Conservation (phyloP, 176 grass and related monocot species). For the Thinopyrum elongatum region DNA sequence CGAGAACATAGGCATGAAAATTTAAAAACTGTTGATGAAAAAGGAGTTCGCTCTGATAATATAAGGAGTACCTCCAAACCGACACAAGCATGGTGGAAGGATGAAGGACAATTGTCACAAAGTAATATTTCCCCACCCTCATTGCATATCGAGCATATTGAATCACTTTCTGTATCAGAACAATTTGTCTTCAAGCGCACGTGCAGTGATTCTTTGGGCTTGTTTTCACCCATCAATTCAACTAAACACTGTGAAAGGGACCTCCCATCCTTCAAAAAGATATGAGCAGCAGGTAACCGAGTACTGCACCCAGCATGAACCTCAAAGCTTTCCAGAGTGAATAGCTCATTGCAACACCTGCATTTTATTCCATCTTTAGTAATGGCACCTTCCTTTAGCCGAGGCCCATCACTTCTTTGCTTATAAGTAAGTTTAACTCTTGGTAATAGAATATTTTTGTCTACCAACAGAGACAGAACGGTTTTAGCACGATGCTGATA, state of each 20-base stretch:
- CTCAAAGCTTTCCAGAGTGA: conserved; percentile 59
- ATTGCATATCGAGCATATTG: conserved; percentile 67
- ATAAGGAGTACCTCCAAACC: conserved; percentile 53
- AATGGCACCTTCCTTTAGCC: conserved; percentile 53
- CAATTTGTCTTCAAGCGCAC: conserved; percentile 47
- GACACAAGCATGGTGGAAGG: conserved; percentile 70
- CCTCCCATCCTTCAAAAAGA: conserved; percentile 74
- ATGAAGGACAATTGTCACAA: conserved; percentile 69
- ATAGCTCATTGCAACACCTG: conserved; percentile 57
- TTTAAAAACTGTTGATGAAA: conserved; percentile 1
- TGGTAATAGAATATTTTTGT: conserved; percentile 60
- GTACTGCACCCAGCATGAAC: conserved; percentile 51
- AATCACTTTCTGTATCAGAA: conserved; percentile 55
- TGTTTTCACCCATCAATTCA: conserved; percentile 50
- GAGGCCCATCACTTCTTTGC: conserved; percentile 22
- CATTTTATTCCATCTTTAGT: conserved; percentile 63
- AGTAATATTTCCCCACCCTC: conserved; percentile 59
- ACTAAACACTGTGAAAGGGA: conserved; percentile 66
- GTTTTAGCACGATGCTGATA: conserved; percentile 43
- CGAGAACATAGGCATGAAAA: background rate
- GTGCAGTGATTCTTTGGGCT: conserved; percentile 23
- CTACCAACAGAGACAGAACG: conserved; percentile 53
- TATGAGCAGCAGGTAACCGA: conserved; percentile 41
- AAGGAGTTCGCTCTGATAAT: background rate
- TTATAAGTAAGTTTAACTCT: conserved; percentile 52